Evolutionary conservation across 148 eudicot genomes (phyloP), one percentile per base, ranked within the genome.

Genomic region (Oxyria digyna): DNA sequence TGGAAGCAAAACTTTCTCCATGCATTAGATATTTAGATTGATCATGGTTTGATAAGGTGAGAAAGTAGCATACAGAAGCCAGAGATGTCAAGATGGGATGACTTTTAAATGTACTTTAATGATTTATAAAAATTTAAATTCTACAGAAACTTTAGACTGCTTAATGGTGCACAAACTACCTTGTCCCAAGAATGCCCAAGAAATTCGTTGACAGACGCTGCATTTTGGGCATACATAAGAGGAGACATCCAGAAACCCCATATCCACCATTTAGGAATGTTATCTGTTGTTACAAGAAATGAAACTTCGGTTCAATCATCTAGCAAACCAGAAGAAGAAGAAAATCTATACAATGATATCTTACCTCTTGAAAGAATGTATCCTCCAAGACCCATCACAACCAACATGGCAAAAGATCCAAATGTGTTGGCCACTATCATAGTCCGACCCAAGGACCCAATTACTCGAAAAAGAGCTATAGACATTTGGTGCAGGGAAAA

Each of bases 181-280:
- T 91, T 87, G 79, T 87, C 84, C 99, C 99, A 94, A 13, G 99
- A 85, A 81, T 87, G 99, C 49, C 99, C 96, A 54, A 77, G 92
- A 78, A 94, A 94, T 75, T 94, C 99, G 70, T 91, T 94, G 70
- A 88, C 99, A 23, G 96, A 85, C 69, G 77, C 93, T 69, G 97
- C 99, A 76, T 82, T 81, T 76, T 94, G 99, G 74, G 86, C 93
- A 79, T 91, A 94, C 96, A 88, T 91, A 27, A 94, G 80, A 52
- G 99, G 99, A 84, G 99, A 94, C 73, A 91, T 8, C 99, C 99
- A 94, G 78, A 75, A 94, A 23, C 99, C 99, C 97, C 99, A 94
- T 41, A 88, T 75, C 99, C 99, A 94, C 93, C 96, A 88, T 8
- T 68, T 67, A 37, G 97, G 87, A 42, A 94, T 91, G 75, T 90